A percentile compares a stretch with the other conserved stretches of the same genome.
phyloP scores from a whole-genome alignment of 768 basidiomycete species.

The Coprinopsis cinerea region DNA sequence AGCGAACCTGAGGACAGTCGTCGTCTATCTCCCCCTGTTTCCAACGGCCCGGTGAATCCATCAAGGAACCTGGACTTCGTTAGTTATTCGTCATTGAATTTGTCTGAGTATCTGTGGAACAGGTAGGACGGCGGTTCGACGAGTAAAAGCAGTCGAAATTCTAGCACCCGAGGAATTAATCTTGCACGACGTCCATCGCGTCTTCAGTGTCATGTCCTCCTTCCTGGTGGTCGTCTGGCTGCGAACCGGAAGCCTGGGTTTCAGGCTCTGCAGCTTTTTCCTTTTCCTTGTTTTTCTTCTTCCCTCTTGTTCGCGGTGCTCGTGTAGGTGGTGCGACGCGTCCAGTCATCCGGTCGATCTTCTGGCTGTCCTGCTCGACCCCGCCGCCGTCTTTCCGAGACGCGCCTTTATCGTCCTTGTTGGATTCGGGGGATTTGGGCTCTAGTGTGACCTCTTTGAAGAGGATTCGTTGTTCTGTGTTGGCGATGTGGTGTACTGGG shows the following conservation, averaged over 20 bases:
- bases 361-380: not conserved
- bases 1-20: too few relatives aligned
- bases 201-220: not conserved
- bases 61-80: too few relatives aligned
- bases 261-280: not conserved
- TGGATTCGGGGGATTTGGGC: constrained; percentile 22
- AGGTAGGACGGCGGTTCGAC: too few relatives aligned
- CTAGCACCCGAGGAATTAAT: too few relatives aligned
- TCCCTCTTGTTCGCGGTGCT: constrained; percentile 3
- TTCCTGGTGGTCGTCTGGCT: not conserved
- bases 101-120: too few relatives aligned
- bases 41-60: too few relatives aligned
- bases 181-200: not conserved
- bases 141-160: too few relatives aligned
- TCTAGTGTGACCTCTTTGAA: constrained; percentile 67
- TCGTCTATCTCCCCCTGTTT: too few relatives aligned
- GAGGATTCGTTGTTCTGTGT: constrained; percentile 61
- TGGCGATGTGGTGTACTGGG: constrained; percentile 49
- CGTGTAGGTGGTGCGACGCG: constrained; percentile 1
- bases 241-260: not conserved
- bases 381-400: not conserved
- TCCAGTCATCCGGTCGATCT: constrained; percentile 11
- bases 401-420: not conserved
- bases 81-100: too few relatives aligned
- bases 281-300: constrained; percentile 4